Evolutionary conservation across 2,329 filamentous ascomycete genomes (phyloP).

Genomic region (Aspergillus udagawae): DNA sequence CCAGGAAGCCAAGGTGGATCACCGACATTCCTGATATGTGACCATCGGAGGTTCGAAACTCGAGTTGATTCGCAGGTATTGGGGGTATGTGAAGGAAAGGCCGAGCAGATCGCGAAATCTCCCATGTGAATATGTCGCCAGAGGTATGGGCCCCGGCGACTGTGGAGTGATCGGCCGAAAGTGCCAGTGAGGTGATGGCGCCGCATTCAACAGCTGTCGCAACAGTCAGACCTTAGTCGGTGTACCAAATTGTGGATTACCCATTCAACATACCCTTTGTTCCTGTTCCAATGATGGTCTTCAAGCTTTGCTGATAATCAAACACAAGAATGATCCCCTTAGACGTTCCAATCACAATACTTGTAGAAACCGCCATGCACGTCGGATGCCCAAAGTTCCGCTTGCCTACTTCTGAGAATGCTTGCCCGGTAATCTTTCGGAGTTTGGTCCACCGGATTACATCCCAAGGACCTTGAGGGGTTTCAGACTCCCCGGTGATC

Average conservation of each 20-base stretch:
- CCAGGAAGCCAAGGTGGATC: constrained; percentile 89
- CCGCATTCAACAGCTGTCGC: constrained; percentile 79
- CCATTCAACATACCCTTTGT: constrained; percentile 65
- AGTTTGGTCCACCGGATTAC: constrained; percentile 94
- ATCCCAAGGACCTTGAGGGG: constrained; percentile 83
- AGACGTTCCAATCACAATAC: constrained; percentile 85
- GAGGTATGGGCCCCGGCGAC: constrained; percentile 85
- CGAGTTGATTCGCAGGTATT: constrained; percentile 61
- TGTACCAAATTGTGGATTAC: background rate
- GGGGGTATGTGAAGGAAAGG: constrained; percentile 87
- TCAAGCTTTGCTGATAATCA: constrained; percentile 94
- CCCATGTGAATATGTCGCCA: constrained; percentile 96
- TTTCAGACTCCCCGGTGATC: constrained; percentile 59
- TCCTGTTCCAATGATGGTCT: constrained; percentile 87
- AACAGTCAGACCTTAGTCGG: background rate
- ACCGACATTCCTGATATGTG: constrained; percentile 75
- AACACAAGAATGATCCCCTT: constrained; percentile 95
- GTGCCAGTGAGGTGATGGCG: constrained; percentile 76
- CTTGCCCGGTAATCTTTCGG: constrained; percentile 80
- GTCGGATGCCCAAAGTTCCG: constrained; percentile 90
- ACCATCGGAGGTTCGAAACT: constrained; percentile 69
- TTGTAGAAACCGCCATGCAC: constrained; percentile 80
- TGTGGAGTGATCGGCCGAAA: constrained; percentile 91
- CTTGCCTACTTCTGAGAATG: constrained; percentile 87
- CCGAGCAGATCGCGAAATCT: constrained; percentile 72